phyloP scores from a whole-genome alignment of 768 basidiomycete species.

The Kondoa subrosea region DNA sequence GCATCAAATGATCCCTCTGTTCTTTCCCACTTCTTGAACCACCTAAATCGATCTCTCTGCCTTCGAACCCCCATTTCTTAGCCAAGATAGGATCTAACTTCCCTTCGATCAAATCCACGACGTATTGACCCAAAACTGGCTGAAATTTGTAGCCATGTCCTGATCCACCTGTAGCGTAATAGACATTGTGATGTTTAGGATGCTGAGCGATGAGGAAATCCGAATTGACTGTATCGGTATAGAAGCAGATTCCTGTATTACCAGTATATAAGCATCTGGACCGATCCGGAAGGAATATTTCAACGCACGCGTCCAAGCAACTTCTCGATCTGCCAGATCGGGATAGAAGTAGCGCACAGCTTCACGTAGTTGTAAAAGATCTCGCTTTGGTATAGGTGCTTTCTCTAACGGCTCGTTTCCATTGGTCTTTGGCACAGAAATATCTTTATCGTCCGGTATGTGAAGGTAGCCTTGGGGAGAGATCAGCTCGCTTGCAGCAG shows the following conservation, averaged over 20 bases:
- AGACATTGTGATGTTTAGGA: not conserved
- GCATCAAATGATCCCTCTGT: too few species aligned
- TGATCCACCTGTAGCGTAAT: not conserved
- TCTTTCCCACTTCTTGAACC: too few species aligned
- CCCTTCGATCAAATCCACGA: not conserved
- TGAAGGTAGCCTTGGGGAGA: too few species aligned
- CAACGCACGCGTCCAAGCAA: not conserved
- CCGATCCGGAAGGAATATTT: not conserved
- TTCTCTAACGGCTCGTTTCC: not conserved
- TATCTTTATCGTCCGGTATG: not conserved
- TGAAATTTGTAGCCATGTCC: not conserved
- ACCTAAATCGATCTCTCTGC: too few species aligned
- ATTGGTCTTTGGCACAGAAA: not conserved
- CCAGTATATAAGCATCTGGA: not conserved
- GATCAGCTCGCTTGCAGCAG: too few species aligned
- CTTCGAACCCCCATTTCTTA: not conserved
- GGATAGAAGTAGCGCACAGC: not conserved
- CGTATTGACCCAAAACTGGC: not conserved
- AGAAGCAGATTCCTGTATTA: not conserved
- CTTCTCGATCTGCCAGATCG: not conserved
- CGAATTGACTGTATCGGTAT: not conserved
- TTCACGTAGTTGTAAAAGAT: not conserved
- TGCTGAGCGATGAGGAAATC: not conserved
- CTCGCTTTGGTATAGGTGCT: not conserved
- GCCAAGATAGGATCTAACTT: not conserved